phyloP scores from a whole-genome alignment of 2,329 filamentous ascomycete genomes.

The Penicillium sp. region DNA sequence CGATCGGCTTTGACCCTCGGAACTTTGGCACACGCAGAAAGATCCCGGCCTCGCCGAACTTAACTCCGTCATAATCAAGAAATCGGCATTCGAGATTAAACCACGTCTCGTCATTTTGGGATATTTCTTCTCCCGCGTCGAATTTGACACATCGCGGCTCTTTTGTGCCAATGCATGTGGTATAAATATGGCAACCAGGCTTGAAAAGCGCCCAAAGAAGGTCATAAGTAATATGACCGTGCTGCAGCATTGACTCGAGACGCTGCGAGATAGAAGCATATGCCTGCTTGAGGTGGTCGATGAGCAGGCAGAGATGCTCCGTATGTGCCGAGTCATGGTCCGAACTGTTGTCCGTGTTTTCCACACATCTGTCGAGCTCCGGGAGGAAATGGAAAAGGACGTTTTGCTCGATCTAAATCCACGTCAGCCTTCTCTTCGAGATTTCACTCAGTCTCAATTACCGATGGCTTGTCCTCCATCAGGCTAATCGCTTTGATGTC shows the following conservation, averaged over 20 bases:
- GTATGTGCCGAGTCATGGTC: not conserved
- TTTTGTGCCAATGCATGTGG: not conserved
- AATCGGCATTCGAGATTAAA: constrained; percentile 24
- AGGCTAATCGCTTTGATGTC: not conserved
- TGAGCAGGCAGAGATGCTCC: not conserved
- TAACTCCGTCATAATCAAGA: constrained; percentile 27
- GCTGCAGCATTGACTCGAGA: not conserved
- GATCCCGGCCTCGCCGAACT: constrained; percentile 18
- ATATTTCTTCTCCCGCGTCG: not conserved
- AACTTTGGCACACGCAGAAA: constrained; percentile 23
- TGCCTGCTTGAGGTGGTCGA: not conserved
- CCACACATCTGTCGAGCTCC: constrained; percentile 14
- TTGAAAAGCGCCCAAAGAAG: constrained; percentile 15
- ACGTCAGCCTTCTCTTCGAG: not conserved
- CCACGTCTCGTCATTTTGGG: constrained; percentile 12
- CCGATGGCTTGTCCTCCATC: not conserved
- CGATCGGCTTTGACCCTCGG: constrained; percentile 24
- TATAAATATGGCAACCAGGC: not conserved
- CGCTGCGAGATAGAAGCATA: not conserved
- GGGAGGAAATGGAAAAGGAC: constrained; percentile 8
- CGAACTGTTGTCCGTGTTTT: not conserved
- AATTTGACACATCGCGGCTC: not conserved
- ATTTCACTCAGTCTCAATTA: not conserved
- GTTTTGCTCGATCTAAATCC: constrained; percentile 1
- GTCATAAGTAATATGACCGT: constrained; percentile 11